Conservation (phyloP, 345 rosid species). For the Erodium maritimum region DNA sequence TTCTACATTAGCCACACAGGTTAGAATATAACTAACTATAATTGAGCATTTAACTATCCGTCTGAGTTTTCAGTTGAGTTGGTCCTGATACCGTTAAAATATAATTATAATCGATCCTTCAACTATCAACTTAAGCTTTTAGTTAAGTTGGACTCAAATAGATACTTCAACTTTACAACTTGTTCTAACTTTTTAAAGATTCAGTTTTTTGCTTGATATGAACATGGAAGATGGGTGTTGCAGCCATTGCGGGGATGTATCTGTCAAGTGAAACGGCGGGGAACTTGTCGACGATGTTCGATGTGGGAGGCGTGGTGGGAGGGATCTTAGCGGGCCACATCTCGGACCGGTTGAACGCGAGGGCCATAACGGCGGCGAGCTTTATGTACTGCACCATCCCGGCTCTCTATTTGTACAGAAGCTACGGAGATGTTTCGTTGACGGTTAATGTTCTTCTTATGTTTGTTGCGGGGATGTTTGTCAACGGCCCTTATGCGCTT, state of each 20-base stretch:
- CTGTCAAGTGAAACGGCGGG: slow-evolving; percentile 65
- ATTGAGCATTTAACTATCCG: too few species aligned
- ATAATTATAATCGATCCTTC: too few species aligned
- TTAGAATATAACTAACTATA: too few species aligned
- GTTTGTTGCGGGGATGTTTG: slow-evolving; percentile 78
- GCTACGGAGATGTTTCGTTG: slow-evolving; percentile 64
- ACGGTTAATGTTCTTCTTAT: slow-evolving; percentile 43
- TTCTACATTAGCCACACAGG: slow-evolving; percentile 91
- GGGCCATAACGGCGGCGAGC: slow-evolving; percentile 84
- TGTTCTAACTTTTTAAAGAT: too few species aligned
- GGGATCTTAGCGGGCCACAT: slow-evolving; percentile 91
- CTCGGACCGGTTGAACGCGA: slow-evolving; percentile 63
- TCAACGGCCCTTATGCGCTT: slow-evolving; percentile 82
- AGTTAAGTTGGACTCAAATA: too few species aligned
- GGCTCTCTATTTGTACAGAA: slow-evolving; percentile 59
- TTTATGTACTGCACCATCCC: slow-evolving; percentile 88
- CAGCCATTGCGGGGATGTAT: slow-evolving; percentile 76
- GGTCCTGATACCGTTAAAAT: too few species aligned
- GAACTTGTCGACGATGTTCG: slow-evolving; percentile 80
- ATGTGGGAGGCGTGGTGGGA: slow-evolving; percentile 85
- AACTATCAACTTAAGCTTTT: too few species aligned
- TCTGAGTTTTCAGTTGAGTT: too few species aligned
- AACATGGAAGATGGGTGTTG: too few species aligned
- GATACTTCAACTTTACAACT: too few species aligned
- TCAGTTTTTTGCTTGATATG: too few species aligned